Evolutionary conservation across 2,329 filamentous ascomycete species (phyloP), one percentile per base, ranked within the genome.

Genomic region (Lithohypha guttulata): DNA sequence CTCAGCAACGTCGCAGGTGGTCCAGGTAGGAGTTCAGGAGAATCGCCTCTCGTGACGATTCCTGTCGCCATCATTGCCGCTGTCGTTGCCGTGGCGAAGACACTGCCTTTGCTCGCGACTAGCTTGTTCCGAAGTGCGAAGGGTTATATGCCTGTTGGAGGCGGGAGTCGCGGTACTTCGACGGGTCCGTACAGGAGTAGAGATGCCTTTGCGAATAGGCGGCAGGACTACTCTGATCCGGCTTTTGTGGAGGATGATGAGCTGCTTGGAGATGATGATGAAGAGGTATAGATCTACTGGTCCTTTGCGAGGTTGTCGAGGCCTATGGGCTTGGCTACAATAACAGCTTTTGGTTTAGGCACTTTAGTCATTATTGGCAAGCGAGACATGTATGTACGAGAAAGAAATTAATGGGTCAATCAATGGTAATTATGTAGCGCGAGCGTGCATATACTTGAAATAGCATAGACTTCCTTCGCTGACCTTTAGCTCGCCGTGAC

Each of bases 201-300:
- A 43, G 83, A 84, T 54, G 89, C 84, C 45, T 98, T 98, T 62
- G 82, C 86, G 4, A 75, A 86, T 41, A 81, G 84, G 1, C 74
- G 84, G 41, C 80, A 82, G n/a, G 84, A 94, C 59, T 52, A 49
- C 29, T 43, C 42, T 29, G 96, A 96, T 59, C 76, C 79, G 11
- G 73, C 81, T 53, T 85, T 94, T 36, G 86, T 93, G 53, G 83
- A 91, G 35, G 91, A 96, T 56, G 91, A 96, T 34, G 89, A 96
- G 66, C 65, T 98, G 50, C 64, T 98, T 23, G 91, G 91, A 1
- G 89, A 95, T 51, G 89, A 95, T 49, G 86, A 95, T 55, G 61
- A 64, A 40, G 54, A 39, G 15, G 35, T 39, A 6, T 39, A 19
- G 31, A 5, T n/a, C 7, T 14, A 11, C 29, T 6, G 10, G 13